Base-by-base conservation (phyloP, 495 filamentous ascomycete species). In the Xylaria longipes region DNA sequence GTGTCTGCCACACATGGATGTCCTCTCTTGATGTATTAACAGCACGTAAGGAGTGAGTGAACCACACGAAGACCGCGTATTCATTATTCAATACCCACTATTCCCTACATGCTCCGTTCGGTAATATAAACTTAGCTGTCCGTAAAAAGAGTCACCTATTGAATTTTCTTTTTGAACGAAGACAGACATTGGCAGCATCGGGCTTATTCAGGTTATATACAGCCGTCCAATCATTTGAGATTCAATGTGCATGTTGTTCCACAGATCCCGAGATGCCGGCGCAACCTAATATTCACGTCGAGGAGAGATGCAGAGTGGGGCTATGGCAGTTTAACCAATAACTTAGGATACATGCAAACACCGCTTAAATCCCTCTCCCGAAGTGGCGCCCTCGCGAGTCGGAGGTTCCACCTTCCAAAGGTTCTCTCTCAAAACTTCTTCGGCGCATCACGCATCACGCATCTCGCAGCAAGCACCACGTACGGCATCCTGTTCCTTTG, bases 1-100 rank as follows among this genome's bases (percentile, higher is more conserved):
- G 61, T 74, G 70, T 68, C 69, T 70, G 69, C 61, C 58, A 72
- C 61, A 71, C 67, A 72, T 72, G 69, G 69, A 73, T 71, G 72
- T 62, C 68, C 64, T 74, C 71, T 73, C 66, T 70, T 69, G 58
- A 67, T 56, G 67, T 67, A 67, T 73, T 75, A 67, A 69, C 67
- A 72, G 68, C 65, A 69, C 52, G 48, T 72, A 57, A 66, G 50
- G 48, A 54, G 54, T 63, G 54, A 70, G 74, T 67, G 56, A 71
- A 73, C 33, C 57, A 37, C 72, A 74, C 62, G 64, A 69, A 64
- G 48, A 56, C 56, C 67, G 29, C 58, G 57, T 56, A 54, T 33
- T 39, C 60, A 52, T 50, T 57, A 71, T 66, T 60, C 69, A 71
- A 65, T 65, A 71, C 69, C 69, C 69, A 65, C n/a, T 50, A 66